Percentiles rank a stretch among this genome's conserved stretches.
Evolutionary conservation across 2,329 filamentous ascomycete species (phyloP).

Genomic region (Teratosphaeria zuluensis): DNA sequence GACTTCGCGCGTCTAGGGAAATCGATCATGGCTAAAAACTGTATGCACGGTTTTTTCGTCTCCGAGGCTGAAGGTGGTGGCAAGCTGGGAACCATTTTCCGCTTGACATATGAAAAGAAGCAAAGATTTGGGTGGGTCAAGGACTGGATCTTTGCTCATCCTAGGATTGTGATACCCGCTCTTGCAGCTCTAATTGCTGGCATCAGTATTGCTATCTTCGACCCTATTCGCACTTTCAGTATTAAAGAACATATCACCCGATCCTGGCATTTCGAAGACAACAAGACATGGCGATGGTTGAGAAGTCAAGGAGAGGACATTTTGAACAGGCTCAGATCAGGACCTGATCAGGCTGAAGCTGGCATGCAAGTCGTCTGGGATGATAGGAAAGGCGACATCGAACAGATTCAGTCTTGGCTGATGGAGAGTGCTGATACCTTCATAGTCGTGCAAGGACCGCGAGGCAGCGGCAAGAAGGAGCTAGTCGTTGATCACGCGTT

Average conservation of each 20-base stretch:
- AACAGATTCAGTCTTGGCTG: slow-evolving; percentile 74
- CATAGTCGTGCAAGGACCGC: slow-evolving; percentile 84
- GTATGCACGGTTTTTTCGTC: slow-evolving; percentile 75
- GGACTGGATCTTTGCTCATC: slow-evolving; percentile 80
- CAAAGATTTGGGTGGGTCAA: slow-evolving; percentile 69
- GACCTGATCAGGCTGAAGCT: slow-evolving; percentile 47
- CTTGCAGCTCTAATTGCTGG: slow-evolving; percentile 72
- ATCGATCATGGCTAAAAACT: slow-evolving; percentile 83
- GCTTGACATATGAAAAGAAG: slow-evolving; percentile 73
- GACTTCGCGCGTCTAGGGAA: slow-evolving; percentile 66
- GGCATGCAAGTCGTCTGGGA: slow-evolving; percentile 78
- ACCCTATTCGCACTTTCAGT: slow-evolving; percentile 88
- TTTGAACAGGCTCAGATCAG: slow-evolving; percentile 34
- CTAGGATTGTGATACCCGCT: slow-evolving; percentile 75
- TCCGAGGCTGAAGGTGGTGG: slow-evolving; percentile 60
- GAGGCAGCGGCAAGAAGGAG: slow-evolving; percentile 84
- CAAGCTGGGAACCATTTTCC: slow-evolving; percentile 63
- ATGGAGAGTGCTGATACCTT: slow-evolving; percentile 85
- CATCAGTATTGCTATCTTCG: slow-evolving; percentile 79
- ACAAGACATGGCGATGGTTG: slow-evolving; percentile 69
- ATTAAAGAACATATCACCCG: slow-evolving; percentile 79
- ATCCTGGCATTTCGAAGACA: slow-evolving; percentile 64
- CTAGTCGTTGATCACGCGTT: slow-evolving; percentile 78
- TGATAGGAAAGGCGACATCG: slow-evolving; percentile 71
- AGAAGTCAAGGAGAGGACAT: slow-evolving; percentile 57